Percentiles rank a stretch among this genome's conserved stretches.
Evolutionary conservation across 176 grass and related monocot genomes (phyloP).

Genomic region (Triticum timopheevii): DNA sequence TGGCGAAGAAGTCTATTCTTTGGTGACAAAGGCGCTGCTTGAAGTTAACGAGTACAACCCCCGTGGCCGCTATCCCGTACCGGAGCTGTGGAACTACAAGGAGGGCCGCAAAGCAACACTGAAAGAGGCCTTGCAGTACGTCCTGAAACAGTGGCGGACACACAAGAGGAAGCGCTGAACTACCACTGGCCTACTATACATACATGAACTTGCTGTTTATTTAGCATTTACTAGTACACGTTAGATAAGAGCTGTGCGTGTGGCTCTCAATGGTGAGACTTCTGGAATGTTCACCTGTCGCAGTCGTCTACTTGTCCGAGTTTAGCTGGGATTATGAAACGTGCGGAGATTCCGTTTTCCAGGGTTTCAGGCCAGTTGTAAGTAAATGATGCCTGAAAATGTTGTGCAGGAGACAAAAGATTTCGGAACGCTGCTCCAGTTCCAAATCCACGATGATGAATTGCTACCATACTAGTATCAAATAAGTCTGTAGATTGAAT

Average conservation of each 20-base stretch:
- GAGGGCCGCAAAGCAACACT: slow-evolving; percentile 21
- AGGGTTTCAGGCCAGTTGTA: neutral
- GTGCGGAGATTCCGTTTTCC: neutral
- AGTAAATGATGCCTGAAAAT: neutral
- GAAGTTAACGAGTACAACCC: slow-evolving; percentile 68
- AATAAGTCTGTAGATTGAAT: neutral
- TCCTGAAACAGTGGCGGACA: slow-evolving; percentile 14
- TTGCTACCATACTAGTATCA: neutral
- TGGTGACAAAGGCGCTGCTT: slow-evolving; percentile 43
- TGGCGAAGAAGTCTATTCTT: slow-evolving; percentile 37
- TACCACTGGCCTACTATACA: neutral
- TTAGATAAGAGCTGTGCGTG: neutral
- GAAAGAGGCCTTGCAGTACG: slow-evolving; percentile 23
- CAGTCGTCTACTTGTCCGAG: neutral
- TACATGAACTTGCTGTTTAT: too few species aligned
- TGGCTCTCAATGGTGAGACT: neutral
- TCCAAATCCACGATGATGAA: neutral
- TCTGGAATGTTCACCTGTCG: neutral
- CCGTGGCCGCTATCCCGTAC: slow-evolving; percentile 30
- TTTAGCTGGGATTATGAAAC: neutral
- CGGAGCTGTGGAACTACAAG: slow-evolving; percentile 44
- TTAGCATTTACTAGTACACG: too few species aligned
- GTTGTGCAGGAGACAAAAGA: neutral
- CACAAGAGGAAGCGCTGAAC: slow-evolving; percentile 23
- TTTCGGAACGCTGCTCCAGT: neutral